A percentile compares a stretch with the other conserved stretches of the same genome.
Conservation (phyloP, 2,329 filamentous ascomycete species). For the Colletotrichum sp. region DNA sequence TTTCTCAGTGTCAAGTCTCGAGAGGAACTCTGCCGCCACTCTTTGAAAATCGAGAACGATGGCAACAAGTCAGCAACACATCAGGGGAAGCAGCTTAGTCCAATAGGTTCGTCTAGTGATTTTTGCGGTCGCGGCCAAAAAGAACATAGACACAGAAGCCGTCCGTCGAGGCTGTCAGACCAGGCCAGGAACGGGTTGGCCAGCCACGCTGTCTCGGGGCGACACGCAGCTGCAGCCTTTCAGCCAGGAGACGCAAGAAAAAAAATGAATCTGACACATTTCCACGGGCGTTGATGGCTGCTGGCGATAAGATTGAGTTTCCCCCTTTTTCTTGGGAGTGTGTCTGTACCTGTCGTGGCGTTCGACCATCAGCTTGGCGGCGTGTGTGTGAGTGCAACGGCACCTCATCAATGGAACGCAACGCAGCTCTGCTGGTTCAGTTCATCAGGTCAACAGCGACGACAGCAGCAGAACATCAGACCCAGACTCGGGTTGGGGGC, state of each 20-base stretch:
- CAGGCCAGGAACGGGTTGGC: background rate
- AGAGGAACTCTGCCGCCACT: background rate
- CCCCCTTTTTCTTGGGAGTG: background rate
- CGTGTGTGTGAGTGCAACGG: background rate
- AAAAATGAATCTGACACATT: background rate
- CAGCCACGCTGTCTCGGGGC: background rate
- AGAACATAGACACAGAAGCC: background rate
- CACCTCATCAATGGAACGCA: background rate
- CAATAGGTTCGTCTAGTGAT: background rate
- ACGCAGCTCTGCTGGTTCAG: background rate
- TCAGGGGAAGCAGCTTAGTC: background rate
- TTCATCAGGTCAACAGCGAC: background rate
- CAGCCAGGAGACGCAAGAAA: background rate
- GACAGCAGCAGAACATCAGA: background rate
- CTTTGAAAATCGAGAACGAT: background rate
- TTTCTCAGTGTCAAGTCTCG: background rate
- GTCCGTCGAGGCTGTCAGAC: background rate
- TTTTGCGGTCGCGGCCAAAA: background rate
- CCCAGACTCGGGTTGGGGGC: background rate
- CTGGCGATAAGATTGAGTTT: background rate
- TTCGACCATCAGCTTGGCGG: background rate
- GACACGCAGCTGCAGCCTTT: background rate
- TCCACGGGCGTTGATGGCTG: background rate
- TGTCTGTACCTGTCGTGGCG: background rate
- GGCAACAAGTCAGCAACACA: background rate